Evolutionary conservation across 805 yeast species (phyloP).

Genomic region (Starmerella floricola): DNA sequence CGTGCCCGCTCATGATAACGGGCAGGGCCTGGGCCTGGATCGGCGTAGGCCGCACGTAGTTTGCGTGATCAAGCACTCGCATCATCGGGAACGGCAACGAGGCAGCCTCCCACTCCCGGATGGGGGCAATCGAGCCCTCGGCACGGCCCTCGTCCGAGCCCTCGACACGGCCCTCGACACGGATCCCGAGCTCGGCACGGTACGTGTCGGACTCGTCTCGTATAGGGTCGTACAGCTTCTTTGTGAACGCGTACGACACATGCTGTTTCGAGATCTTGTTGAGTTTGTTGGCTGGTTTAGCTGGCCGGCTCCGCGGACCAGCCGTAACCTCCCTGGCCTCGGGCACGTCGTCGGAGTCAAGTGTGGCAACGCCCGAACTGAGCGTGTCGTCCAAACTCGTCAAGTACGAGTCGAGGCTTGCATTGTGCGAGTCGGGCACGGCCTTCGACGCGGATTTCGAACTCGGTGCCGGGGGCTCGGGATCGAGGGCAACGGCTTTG

Average conservation of each 20-base stretch:
- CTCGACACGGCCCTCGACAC: too few species aligned
- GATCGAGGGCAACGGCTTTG: neutral
- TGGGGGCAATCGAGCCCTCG: too few species aligned
- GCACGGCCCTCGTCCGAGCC: too few species aligned
- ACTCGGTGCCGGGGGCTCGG: too few species aligned
- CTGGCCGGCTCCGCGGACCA: too few species aligned
- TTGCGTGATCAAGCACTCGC: slow-evolving; percentile 40
- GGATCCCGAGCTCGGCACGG: neutral
- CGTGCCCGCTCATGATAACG: slow-evolving; percentile 77
- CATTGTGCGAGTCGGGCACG: too few species aligned
- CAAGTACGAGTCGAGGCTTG: neutral
- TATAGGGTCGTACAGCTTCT: slow-evolving; percentile 3
- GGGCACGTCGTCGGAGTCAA: too few species aligned
- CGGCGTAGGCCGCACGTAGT: slow-evolving; percentile 60
- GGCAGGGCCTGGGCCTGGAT: slow-evolving; percentile 90
- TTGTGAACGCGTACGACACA: slow-evolving; percentile 3
- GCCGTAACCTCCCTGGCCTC: too few species aligned
- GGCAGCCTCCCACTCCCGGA: slow-evolving; percentile 75
- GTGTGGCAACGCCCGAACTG: neutral
- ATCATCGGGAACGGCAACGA: slow-evolving; percentile 56
- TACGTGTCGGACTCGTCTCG: neutral
- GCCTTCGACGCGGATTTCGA: too few species aligned
- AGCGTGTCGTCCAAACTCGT: neutral
- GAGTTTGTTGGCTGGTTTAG: slow-evolving; percentile 1
- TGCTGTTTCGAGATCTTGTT: slow-evolving; percentile 1